phyloP scores from a whole-genome alignment of 2,329 filamentous ascomycete genomes.

The Emydomyces testavorans region DNA sequence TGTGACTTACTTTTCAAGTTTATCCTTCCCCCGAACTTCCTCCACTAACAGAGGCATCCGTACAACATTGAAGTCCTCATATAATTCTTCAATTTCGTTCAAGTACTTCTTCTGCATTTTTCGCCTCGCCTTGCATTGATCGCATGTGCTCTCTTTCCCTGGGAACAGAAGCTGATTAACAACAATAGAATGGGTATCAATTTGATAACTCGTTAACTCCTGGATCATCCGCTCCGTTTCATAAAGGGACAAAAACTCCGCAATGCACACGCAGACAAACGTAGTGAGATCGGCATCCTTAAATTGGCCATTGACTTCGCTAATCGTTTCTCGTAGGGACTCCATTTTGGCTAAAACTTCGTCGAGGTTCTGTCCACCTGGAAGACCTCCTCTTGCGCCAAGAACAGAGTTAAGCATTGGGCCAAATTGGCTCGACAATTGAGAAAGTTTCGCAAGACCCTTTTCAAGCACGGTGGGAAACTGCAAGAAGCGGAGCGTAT shows the following conservation, averaged over 20 bases:
- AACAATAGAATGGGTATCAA: conserved; percentile 94
- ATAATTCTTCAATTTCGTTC: conserved; percentile 95
- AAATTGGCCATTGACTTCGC: conserved; percentile 95
- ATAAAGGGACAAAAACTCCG: conserved; percentile 91
- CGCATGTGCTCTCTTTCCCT: conserved; percentile 69
- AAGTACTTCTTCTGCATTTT: conserved; percentile 99
- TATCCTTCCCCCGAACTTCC: conserved; percentile 91
- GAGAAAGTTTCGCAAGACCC: conserved; percentile 90
- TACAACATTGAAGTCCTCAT: conserved; percentile 98
- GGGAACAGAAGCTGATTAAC: conserved; percentile 97
- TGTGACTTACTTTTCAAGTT: conserved; percentile 60
- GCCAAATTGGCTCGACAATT: conserved; percentile 86
- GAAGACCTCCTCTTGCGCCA: conserved; percentile 62
- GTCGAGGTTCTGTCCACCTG: conserved; percentile 83
- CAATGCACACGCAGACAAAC: conserved; percentile 96
- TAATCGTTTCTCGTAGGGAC: conserved; percentile 79
- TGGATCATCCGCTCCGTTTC: conserved; percentile 99
- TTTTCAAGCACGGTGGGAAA: conserved; percentile 98
- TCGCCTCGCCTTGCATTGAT: conserved; percentile 85
- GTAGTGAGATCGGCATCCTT: conserved; percentile 93
- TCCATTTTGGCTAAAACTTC: conserved; percentile 95
- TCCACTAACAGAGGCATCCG: conserved; percentile 95
- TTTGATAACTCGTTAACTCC: conserved; percentile 82
- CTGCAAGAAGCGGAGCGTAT: conserved; percentile 95
- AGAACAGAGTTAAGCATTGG: conserved; percentile 91